Conservation (phyloP, 2,329 filamentous ascomycete species). For the Colletotrichum costaricense region DNA sequence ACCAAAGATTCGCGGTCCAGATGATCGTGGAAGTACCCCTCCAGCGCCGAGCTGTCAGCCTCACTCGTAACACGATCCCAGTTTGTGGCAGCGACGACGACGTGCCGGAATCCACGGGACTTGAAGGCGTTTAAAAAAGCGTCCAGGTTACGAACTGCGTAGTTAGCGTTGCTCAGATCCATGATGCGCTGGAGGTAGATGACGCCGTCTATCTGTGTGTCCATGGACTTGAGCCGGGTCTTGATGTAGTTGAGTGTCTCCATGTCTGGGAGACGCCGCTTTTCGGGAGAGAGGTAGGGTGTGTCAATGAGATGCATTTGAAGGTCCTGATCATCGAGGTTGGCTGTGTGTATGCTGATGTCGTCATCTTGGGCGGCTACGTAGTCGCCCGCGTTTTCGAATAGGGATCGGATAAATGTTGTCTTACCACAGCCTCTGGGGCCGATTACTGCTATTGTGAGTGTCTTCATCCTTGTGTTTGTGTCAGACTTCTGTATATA, state of each 20-base stretch:
- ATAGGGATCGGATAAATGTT: background rate
- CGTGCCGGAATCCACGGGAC: background rate
- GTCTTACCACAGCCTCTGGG: background rate
- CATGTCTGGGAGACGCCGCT: background rate
- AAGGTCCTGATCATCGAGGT: background rate
- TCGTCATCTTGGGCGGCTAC: background rate
- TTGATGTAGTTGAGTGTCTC: background rate
- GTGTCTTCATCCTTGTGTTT: background rate
- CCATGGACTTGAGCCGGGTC: background rate
- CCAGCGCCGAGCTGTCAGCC: background rate
- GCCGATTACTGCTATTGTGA: background rate
- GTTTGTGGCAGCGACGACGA: background rate
- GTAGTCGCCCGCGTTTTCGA: background rate
- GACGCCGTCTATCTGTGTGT: background rate
- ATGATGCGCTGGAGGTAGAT: conserved; percentile 1
- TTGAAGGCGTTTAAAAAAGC: background rate
- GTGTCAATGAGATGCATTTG: background rate
- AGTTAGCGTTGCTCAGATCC: background rate
- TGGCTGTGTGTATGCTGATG: background rate
- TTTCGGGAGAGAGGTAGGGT: background rate
- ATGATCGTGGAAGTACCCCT: background rate
- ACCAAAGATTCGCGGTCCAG: no score
- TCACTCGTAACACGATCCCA: background rate
- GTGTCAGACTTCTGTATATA: background rate
- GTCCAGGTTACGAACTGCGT: background rate